Base-by-base conservation (phyloP, 805 yeast genomes). In the Metschnikowia kunwiensis region DNA sequence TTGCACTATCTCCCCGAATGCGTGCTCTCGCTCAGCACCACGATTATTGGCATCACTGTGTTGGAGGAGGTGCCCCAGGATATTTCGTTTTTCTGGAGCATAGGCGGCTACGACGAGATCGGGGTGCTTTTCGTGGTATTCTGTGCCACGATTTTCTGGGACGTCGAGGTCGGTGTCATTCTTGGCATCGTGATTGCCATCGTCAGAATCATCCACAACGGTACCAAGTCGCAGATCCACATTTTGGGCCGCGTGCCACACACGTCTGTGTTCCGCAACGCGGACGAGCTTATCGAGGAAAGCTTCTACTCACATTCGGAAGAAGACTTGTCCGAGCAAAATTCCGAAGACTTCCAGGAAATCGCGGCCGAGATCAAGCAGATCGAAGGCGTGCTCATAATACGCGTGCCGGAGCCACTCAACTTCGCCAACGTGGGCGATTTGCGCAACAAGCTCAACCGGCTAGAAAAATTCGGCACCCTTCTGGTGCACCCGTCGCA, bases 371-470 rank as follows among this genome's bases (percentile, higher is more conserved):
- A 61, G 52, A 52, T 61, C 53, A 54, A 72, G 49, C 74, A 67
- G 25, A 65, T 82, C 32, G 85, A 81, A 46, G 88, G 87, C 0
- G 82, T 88, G 37, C 64, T 89, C 23, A 77, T 87, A 19, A 82
- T 88, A 24, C 82, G 81, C 45, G 75, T 88, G 27, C 88, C 96
- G 0, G 96, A 88, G 53, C 95, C 96, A 1, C 65, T 88, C 42
- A 86, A 89, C 5, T 88, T 88, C 59, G 86, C 95, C 25, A 88
- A 89, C 57, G 74, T 89, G 6, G 82, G 82, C 18, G 94, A 86
- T 49, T 65, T 88, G 43, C 78, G 82, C 43, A 68, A 75, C 38
- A 67, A 91, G 24, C 63, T 88, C 40, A 65, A 71, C 27, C 66
- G 96, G 28, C 63, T 88, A 19, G 96, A 88, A 54, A 62, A 75